These are phyloP conservation scores for Seiridium cupressi DNA, from an alignment of 2,329 filamentous ascomycete species.

Conservation along the genomic window DNA sequence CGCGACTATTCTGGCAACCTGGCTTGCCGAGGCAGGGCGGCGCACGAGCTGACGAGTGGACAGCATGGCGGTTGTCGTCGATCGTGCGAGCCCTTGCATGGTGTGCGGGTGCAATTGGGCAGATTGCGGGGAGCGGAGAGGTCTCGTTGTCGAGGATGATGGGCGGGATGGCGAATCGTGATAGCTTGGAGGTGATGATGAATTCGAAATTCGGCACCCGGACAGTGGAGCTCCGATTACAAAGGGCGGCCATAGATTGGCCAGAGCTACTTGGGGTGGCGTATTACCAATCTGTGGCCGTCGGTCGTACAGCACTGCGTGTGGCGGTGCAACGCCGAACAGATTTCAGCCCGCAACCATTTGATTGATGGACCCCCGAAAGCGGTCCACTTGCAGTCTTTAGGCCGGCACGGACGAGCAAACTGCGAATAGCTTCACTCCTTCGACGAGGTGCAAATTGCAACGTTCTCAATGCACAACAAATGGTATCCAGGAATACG, in stretches of 20 bases:
- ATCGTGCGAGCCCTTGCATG: constrained; percentile 30
- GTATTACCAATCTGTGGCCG: no score
- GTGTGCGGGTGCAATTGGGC: constrained; percentile 11
- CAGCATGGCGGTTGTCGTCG: constrained; percentile 21
- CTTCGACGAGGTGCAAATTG: no score
- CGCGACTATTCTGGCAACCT: constrained; percentile 29
- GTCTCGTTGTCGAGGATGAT: constrained; percentile 6
- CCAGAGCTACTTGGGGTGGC: neutral
- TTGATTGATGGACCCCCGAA: no score
- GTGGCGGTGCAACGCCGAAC: no score
- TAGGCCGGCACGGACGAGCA: no score
- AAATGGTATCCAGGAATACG: no score
- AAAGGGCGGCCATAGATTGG: neutral
- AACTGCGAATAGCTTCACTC: no score
- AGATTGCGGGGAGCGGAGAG: constrained; percentile 10
- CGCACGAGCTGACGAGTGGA: constrained; percentile 30
- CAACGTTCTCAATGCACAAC: no score
- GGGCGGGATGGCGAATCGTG: constrained; percentile 9
- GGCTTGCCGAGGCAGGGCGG: constrained; percentile 21
- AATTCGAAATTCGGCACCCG: constrained; percentile 7
- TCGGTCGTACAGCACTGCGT: no score
- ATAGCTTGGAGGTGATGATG: constrained; percentile 12
- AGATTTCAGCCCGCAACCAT: no score
- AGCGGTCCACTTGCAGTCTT: no score
- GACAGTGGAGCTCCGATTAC: constrained; percentile 10